phyloP scores from a whole-genome alignment of 495 filamentous ascomycete species.

The Neurospora africana region DNA sequence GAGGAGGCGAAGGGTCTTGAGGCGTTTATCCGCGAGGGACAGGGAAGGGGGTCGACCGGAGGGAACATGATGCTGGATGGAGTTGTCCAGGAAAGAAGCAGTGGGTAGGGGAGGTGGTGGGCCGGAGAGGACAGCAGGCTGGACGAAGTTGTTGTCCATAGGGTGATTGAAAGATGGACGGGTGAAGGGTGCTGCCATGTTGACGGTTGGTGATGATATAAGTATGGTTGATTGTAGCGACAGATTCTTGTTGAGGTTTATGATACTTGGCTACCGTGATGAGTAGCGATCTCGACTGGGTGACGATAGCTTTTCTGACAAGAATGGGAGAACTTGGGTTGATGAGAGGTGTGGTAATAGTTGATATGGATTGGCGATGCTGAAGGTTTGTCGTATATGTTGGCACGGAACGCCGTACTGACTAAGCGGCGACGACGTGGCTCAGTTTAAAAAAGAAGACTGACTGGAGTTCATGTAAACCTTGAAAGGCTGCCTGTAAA shows the following conservation, averaged over 20 bases:
- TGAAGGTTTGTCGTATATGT: background rate
- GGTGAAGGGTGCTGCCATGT: background rate
- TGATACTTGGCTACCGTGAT: background rate
- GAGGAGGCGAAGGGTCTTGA: conserved; percentile 19
- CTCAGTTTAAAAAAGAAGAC: background rate
- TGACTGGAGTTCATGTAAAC: background rate
- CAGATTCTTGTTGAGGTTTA: too few relatives aligned
- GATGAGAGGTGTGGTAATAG: background rate
- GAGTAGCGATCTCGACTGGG: accelerated
- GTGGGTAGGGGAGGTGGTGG: background rate
- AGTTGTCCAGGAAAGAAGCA: too few relatives aligned
- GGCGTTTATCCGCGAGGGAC: conserved; percentile 1
- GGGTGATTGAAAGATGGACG: background rate
- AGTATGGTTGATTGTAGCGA: background rate
- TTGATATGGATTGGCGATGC: background rate
- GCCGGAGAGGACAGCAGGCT: background rate
- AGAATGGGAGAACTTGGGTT: background rate
- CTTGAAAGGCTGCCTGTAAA: background rate
- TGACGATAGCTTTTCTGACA: background rate
- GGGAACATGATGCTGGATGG: background rate
- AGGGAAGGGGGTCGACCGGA: background rate
- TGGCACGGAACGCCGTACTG: background rate
- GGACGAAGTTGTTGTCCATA: background rate
- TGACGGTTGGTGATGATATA: background rate
- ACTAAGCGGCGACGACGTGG: background rate